Evolutionary conservation across 2,329 filamentous ascomycete species (phyloP), one percentile per base, ranked within the genome.

Genomic region (Colletotrichum sublineola): DNA sequence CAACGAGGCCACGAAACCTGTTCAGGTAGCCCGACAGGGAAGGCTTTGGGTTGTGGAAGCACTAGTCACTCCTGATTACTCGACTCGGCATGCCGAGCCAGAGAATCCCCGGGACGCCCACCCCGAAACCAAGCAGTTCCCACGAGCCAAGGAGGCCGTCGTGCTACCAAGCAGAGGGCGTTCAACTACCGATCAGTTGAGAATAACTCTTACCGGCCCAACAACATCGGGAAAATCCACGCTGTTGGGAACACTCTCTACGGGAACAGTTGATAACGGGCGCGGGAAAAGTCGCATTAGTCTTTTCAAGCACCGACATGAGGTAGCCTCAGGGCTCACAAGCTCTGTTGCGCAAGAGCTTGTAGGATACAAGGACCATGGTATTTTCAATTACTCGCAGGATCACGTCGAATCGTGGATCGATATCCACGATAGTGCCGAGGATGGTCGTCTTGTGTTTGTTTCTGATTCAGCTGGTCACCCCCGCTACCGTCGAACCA

Each of bases 291-390:
- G 94, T 79, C 90, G 96, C 65, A 86, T 98, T 36, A 96, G 94
- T 77, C 87, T 98, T 63, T 85, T 99, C 40, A 97, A 95, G 79
- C 96, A 99, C 81, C 91, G 94, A 14, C 96, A 99, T 79, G 96
- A 99, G 80, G 93, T 98, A 69, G 92, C 89, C 3, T 97, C 96
- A 2, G 96, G 96, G 0, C 88, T 97, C 74, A 99, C 96, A 1
- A 98, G 95, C 79, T 98, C 96, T 7, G 92, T 99, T 56, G 94
- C 96, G 0, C 96, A 98, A 78, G 96, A 98, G 80, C 86, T 99
- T 12, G 89, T 99, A 74, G 96, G 96, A 9, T 99, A 98, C 80
- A 87, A 88, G 53, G 83, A 85, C 5, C 78, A 78, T 36, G 78
- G 79, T 12, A 86, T 96, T 50, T 86, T 97, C 77, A 98, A 97